Percentiles rank a stretch among this genome's conserved stretches.
phyloP scores from a whole-genome alignment of 148 eudicot genomes.

The Fagopyrum esculentum region DNA sequence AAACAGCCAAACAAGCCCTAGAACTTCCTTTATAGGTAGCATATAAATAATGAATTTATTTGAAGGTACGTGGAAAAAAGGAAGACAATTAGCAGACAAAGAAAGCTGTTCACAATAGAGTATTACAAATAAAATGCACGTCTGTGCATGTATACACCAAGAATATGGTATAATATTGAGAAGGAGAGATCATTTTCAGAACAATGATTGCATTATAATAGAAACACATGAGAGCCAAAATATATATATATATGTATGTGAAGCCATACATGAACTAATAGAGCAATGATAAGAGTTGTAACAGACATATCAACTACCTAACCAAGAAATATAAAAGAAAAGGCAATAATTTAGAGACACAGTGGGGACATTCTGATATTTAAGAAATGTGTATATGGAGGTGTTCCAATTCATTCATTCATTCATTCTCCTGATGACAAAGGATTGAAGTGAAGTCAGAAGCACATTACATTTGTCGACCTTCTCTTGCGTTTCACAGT shows the following conservation, averaged over 20 bases:
- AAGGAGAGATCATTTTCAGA: constrained; percentile 18
- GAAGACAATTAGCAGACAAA: constrained; percentile 19
- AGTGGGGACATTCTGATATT: constrained; percentile 8
- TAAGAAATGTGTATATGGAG: background rate
- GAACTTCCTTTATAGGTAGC: too few relatives aligned
- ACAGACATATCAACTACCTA: constrained; percentile 43
- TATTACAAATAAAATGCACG: background rate
- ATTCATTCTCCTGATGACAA: background rate
- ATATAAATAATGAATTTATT: background rate
- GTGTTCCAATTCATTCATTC: background rate
- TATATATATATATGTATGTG: constrained; percentile 19
- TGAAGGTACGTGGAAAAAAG: background rate
- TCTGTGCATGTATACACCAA: constrained; percentile 18
- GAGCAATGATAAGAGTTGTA: constrained; percentile 24
- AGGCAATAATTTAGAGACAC: constrained; percentile 6
- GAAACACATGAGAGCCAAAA: constrained; percentile 17
- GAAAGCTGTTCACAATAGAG: constrained; percentile 19
- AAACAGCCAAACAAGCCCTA: too few relatives aligned
- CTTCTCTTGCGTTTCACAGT: background rate
- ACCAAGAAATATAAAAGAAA: constrained; percentile 21
- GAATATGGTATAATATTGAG: background rate
- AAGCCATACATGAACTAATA: constrained; percentile 20
- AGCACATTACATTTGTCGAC: background rate
- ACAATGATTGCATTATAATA: constrained; percentile 34
- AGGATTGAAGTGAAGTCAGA: background rate